Base-by-base conservation (phyloP, 495 filamentous ascomycete genomes). In the Saxispiralis lemnorum region DNA sequence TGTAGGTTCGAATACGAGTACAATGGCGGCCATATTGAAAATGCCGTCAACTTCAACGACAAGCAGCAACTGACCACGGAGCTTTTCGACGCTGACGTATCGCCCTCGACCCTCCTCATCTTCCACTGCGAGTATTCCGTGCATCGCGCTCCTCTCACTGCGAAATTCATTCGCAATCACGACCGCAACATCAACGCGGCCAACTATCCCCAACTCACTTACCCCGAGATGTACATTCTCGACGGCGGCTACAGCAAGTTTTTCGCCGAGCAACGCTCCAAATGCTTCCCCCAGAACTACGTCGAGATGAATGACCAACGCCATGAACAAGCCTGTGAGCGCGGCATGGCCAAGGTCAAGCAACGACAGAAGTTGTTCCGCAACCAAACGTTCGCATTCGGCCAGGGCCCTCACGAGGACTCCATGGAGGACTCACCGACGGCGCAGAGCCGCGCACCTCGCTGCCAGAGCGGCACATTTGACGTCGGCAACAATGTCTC, bases 1-100 rank as follows among this genome's bases (percentile, higher is more conserved):
- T 99, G 92, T 57, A 81, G 89, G 10, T 99, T 99, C 58, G 92
- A 96, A 62, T 99, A 96, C 59, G 92, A 99, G 62, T 99, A 87
- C 59, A 78, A 93, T 24, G 92, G 92, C 35, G 92, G 92, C 14
- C 92, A 99, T 56, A 93, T 99, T 48, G 70, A 81, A 38, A 81
- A 81, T 0, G 92, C 92, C 28, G 63, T 93, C 54, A 99, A 99
- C 64, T 84, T 81, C 65, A 95, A 94, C 57, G 83, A 93, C 61
- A 96, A 93, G 61, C 88, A 96, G 49, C 59, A 75, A 24, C 66
- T 99, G 46, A 76, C 86, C 1, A 63, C 65, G 39, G 71, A 85
- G 38, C 72, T 99, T 9, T 93, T 99, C 59, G 64, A 71, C 36
- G 35, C 44, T 21, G 62, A 62, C 20, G 61, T 70, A 1, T 71